Percentiles rank a stretch among this genome's conserved stretches.
Evolutionary conservation across 768 basidiomycete genomes (phyloP).

Genomic region (Lyophyllum semitale): DNA sequence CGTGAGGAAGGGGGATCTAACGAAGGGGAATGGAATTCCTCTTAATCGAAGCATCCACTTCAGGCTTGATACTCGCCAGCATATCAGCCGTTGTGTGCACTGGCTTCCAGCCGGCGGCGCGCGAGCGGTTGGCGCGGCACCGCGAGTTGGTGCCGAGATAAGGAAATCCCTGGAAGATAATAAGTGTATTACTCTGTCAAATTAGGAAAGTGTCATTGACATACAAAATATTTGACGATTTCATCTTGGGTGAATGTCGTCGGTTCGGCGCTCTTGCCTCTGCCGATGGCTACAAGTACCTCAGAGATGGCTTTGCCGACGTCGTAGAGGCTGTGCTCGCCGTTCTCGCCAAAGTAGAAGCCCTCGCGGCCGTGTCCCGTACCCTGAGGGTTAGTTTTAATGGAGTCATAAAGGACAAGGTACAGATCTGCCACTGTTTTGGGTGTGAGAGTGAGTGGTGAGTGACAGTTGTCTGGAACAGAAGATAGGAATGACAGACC

Average conservation of each 20-base stretch:
- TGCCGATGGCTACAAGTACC: constrained; percentile 37
- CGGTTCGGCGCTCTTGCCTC: constrained; percentile 35
- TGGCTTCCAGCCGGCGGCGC: constrained; percentile 48
- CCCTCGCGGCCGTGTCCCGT: constrained; percentile 48
- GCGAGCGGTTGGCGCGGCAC: constrained; percentile 32
- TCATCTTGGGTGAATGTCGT: constrained; percentile 47
- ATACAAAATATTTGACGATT: constrained; percentile 35
- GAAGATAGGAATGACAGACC: constrained; percentile 33
- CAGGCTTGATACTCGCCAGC: constrained; percentile 39
- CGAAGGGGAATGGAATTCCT: not conserved
- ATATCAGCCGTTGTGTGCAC: constrained; percentile 39
- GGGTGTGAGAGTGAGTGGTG: not conserved
- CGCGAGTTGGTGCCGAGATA: constrained; percentile 40
- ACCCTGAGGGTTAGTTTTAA: constrained; percentile 22
- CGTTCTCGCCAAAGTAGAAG: constrained; percentile 53
- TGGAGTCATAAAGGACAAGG: constrained; percentile 37
- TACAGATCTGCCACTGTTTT: constrained; percentile 1
- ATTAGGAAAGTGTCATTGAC: not conserved
- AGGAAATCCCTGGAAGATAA: constrained; percentile 21
- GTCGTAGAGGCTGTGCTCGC: constrained; percentile 45
- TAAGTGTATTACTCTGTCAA: too few relatives aligned
- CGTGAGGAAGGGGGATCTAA: too few relatives aligned
- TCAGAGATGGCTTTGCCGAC: constrained; percentile 39
- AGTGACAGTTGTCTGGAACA: constrained; percentile 5
- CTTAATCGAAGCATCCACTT: constrained; percentile 31